Conservation (phyloP, 1,284 basidiomycete species). For the Ustilago xerochloae region DNA sequence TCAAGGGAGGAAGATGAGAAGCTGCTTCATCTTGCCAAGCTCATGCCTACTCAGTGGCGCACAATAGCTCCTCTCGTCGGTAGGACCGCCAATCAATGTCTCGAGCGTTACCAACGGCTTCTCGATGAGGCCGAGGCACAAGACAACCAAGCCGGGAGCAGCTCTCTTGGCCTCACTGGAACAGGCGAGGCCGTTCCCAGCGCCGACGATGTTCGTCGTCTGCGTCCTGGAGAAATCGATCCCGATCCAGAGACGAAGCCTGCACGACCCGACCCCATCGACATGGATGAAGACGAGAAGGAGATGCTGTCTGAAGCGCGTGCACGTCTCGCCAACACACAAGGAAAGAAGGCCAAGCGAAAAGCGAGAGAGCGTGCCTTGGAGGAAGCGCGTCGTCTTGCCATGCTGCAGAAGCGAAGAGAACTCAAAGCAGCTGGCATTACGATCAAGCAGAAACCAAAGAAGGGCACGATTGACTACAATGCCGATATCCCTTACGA, state of each 20-base stretch:
- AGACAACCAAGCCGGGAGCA: conserved; percentile 49
- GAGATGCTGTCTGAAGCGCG: conserved; percentile 99
- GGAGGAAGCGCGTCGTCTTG: conserved; percentile 92
- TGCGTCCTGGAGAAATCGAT: conserved; percentile 96
- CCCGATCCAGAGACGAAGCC: conserved; percentile 99
- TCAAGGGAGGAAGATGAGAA: conserved; percentile 94
- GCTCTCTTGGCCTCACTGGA: conserved; percentile 77
- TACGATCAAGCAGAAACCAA: conserved; percentile 77
- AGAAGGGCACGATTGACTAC: conserved; percentile 99
- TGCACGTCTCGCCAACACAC: conserved; percentile 96
- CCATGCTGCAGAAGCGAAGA: conserved; percentile 96
- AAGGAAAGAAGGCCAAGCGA: conserved; percentile 99
- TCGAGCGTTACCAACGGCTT: conserved; percentile 97
- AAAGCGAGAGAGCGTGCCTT: conserved; percentile 87
- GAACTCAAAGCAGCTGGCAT: conserved; percentile 98
- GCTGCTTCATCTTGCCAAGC: conserved; percentile 93
- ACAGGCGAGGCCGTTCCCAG: conserved; percentile 82
- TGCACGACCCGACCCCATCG: conserved; percentile 96
- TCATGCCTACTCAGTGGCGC: conserved; percentile 99
- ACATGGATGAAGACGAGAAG: conserved; percentile 99
- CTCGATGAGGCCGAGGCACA: conserved; percentile 85
- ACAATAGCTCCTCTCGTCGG: conserved; percentile 99
- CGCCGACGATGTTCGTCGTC: conserved; percentile 86
- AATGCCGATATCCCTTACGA: conserved; percentile 99
- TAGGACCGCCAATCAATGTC: conserved; percentile 96